A percentile compares a stretch with the other conserved stretches of the same genome.
Evolutionary conservation across 2,329 filamentous ascomycete genomes (phyloP).

Genomic region (Colletotrichum cereale): DNA sequence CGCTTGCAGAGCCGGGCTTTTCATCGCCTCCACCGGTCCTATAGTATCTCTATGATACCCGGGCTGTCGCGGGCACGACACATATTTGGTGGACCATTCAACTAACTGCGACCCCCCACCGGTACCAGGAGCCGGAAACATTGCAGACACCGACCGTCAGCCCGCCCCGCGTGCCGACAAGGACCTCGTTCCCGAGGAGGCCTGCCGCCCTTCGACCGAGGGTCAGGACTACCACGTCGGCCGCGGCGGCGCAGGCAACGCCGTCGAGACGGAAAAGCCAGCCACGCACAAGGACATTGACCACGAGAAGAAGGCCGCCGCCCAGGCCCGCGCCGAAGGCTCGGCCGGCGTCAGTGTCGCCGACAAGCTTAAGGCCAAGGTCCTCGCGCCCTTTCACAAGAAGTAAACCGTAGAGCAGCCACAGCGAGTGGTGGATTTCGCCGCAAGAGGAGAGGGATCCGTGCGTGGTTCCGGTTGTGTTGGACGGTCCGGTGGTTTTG

Average conservation of each 20-base stretch:
- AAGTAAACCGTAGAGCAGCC: conserved; percentile 49
- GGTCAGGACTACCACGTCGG: conserved; percentile 68
- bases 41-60: background rate
- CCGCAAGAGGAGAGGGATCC: background rate
- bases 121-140: conserved; percentile 68
- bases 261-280: conserved; percentile 52
- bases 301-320: conserved; percentile 48
- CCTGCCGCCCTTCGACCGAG: conserved; percentile 62
- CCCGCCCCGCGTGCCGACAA: conserved; percentile 59
- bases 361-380: conserved; percentile 69
- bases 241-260: conserved; percentile 72
- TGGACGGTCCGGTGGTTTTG: conserved; percentile 9
- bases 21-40: background rate
- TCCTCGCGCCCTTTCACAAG: conserved; percentile 61
- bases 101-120: conserved; percentile 2
- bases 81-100: background rate
- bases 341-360: conserved; percentile 59
- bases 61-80: background rate
- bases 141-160: conserved; percentile 61
- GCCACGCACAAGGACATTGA: conserved; percentile 43
- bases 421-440: background rate
- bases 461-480: background rate
- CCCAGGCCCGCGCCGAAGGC: conserved; percentile 45
- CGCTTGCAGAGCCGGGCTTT: background rate
- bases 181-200: conserved; percentile 66